Percentiles rank a stretch among this genome's conserved stretches.
phyloP scores from a whole-genome alignment of 768 basidiomycete species.

The Leccinum disarticulatum region DNA sequence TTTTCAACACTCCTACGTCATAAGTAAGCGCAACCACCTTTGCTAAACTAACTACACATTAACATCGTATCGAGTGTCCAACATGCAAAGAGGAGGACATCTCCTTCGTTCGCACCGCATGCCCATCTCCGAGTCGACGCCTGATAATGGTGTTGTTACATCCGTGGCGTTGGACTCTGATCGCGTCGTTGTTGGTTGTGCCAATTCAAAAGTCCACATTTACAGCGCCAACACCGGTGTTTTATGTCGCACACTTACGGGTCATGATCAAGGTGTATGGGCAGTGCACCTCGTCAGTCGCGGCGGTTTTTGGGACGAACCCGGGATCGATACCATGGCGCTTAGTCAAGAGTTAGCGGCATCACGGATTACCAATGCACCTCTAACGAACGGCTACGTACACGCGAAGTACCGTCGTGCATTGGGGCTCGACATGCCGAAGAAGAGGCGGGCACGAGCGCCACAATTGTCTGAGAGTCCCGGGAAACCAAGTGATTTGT shows the following conservation, averaged over 20 bases:
- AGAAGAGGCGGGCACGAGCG: conserved; percentile 24
- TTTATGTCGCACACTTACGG: conserved; percentile 71
- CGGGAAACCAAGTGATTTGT: conserved; percentile 49
- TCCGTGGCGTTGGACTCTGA: conserved; percentile 80
- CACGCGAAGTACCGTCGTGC: conserved; percentile 44
- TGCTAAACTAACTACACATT: neutral
- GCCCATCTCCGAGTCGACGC: conserved; percentile 36
- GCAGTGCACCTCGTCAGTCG: conserved; percentile 75
- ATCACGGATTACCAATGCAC: neutral
- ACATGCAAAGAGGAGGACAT: conserved; percentile 77
- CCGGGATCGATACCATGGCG: conserved; percentile 8
- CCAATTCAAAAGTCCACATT: conserved; percentile 80
- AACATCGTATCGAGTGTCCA: conserved; percentile 51
- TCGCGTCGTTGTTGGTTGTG: conserved; percentile 87
- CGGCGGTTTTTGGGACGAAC: conserved; percentile 48
- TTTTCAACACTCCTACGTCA: conserved; percentile 72
- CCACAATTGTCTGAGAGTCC: conserved; percentile 13
- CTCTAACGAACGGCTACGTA: conserved; percentile 25
- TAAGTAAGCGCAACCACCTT: conserved; percentile 46
- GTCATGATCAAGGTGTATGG: conserved; percentile 93
- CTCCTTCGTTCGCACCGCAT: conserved; percentile 66
- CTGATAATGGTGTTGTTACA: conserved; percentile 72
- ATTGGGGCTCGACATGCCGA: conserved; percentile 43
- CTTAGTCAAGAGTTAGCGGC: conserved; percentile 7
- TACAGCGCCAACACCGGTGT: conserved; percentile 81